Evolutionary conservation across 495 filamentous ascomycete species (phyloP).

Genomic region (Podospora bellae-mahoneyi): DNA sequence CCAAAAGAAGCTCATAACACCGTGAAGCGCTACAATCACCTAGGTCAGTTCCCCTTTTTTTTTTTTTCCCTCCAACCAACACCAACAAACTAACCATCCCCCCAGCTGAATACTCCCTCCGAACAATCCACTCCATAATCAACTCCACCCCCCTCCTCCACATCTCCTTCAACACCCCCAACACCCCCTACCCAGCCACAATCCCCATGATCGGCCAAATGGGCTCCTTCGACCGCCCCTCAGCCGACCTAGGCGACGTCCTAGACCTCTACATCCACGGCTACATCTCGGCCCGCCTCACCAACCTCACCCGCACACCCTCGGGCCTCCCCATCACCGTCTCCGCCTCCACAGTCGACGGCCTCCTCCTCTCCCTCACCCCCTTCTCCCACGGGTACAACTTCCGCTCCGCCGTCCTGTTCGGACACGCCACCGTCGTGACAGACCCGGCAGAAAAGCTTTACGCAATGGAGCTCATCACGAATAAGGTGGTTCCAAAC

Average conservation of each 20-base stretch:
- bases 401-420: constrained; percentile 78
- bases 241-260: constrained; percentile 59
- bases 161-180: constrained; percentile 69
- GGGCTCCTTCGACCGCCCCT: constrained; percentile 65
- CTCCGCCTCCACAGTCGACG: constrained; percentile 63
- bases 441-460: constrained; percentile 66
- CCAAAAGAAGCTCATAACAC: constrained; percentile 65
- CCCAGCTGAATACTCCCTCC: constrained; percentile 70
- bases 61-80: background rate
- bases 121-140: constrained; percentile 75
- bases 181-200: constrained; percentile 67
- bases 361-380: constrained; percentile 70
- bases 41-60: background rate
- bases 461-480: constrained; percentile 80
- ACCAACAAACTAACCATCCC: constrained; percentile 5
- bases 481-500: constrained; percentile 63
- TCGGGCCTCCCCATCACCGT: constrained; percentile 62
- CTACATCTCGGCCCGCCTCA: constrained; percentile 76
- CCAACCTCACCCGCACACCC: constrained; percentile 58
- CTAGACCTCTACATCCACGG: constrained; percentile 85
- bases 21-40: constrained; percentile 57
- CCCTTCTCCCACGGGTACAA: constrained; percentile 83
- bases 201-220: constrained; percentile 89
- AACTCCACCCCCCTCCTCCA: constrained; percentile 74
- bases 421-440: constrained; percentile 70